These are phyloP conservation scores for Leucogyrophana mollusca DNA, from an alignment of 768 basidiomycete genomes.

Conservation along the genomic window DNA sequence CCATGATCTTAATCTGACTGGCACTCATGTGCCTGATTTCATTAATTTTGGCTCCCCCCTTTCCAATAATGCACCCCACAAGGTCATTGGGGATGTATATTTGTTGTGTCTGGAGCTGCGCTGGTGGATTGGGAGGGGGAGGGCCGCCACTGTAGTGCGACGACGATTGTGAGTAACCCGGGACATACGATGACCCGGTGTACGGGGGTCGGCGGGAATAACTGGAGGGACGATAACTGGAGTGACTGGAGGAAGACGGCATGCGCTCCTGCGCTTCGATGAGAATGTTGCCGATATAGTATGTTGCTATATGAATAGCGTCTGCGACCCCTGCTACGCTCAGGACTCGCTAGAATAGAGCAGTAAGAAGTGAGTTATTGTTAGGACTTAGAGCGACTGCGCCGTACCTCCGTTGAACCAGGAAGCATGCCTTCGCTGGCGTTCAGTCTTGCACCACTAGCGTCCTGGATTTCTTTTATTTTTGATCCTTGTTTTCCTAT, in stretches of 20 bases:
- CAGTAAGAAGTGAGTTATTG: constrained; percentile 13
- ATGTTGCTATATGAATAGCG: constrained; percentile 98
- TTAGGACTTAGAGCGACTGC: neutral
- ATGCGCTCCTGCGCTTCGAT: constrained; percentile 87
- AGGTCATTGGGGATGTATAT: constrained; percentile 98
- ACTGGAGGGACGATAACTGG: constrained; percentile 68
- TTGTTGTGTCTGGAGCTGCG: constrained; percentile 91
- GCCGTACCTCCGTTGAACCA: constrained; percentile 92
- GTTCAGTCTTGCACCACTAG: constrained; percentile 92
- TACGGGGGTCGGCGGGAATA: constrained; percentile 47
- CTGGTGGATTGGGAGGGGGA: constrained; percentile 55
- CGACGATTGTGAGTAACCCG: constrained; percentile 48
- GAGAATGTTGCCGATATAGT: constrained; percentile 98
- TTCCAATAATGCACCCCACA: constrained; percentile 97
- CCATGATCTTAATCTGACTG: constrained; percentile 98
- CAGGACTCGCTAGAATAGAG: constrained; percentile 74
- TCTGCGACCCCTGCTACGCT: constrained; percentile 99
- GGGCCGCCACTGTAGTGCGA: constrained; percentile 43
- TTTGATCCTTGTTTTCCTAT: constrained; percentile 98
- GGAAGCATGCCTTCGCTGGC: constrained; percentile 98
- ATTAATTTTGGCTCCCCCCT: constrained; percentile 98
- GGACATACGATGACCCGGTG: constrained; percentile 66
- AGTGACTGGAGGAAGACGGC: constrained; percentile 58
- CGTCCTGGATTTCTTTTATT: constrained; percentile 99
- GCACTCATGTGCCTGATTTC: constrained; percentile 95